A percentile compares a stretch with the other conserved stretches of the same genome.
Conservation (phyloP, 306 rosid genomes). For the Glycine latifolia region DNA sequence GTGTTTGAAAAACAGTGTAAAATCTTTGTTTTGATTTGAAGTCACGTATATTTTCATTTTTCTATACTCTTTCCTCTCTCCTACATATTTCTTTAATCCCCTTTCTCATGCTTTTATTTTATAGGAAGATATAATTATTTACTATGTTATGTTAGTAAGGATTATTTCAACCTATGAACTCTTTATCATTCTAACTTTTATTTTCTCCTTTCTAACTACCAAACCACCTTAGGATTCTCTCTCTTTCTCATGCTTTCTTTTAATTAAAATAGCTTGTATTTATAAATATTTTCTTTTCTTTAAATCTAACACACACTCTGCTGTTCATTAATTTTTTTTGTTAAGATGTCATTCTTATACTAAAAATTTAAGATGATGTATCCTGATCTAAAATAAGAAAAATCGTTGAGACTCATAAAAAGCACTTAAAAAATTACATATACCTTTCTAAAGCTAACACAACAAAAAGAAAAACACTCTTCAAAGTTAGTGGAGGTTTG, state of each 20-base stretch:
- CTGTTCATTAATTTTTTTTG: not conserved
- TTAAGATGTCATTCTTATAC: no score
- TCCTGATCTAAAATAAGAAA: not conserved
- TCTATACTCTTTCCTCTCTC: not conserved
- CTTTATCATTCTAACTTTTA: no score
- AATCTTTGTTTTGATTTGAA: constrained; percentile 2
- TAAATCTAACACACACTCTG: not conserved
- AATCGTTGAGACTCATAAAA: not conserved
- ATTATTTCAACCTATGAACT: no score
- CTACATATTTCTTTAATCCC: not conserved
- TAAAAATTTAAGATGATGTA: not conserved
- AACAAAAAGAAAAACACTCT: not conserved
- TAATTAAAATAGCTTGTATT: not conserved
- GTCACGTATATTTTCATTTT: not conserved
- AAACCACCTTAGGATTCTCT: no score
- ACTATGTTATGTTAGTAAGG: no score
- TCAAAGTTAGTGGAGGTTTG: not conserved
- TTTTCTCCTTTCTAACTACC: no score
- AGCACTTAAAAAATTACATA: not conserved
- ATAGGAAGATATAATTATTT: no score
- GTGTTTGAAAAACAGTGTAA: constrained; percentile 32
- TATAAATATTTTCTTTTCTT: not conserved
- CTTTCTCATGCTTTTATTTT: not conserved
- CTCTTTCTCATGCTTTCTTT: not conserved
- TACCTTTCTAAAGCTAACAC: not conserved